phyloP scores from a whole-genome alignment of 352 stramenopile species.

The Elongisporangium anandrum region DNA sequence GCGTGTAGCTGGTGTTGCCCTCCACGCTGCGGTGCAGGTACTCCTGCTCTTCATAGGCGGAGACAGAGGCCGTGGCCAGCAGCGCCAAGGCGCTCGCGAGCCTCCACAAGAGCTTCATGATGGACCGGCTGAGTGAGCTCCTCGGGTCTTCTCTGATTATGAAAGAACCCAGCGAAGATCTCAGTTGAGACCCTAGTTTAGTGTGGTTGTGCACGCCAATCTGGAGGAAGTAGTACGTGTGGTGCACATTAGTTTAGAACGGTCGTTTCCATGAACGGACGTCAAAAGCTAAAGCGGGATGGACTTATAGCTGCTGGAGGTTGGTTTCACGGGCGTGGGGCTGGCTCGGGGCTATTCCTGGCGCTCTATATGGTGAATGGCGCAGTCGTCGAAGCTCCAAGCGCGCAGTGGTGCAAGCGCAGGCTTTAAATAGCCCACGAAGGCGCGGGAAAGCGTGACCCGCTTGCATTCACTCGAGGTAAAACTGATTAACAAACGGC shows the following conservation, averaged over 20 bases:
- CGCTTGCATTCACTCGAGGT: background rate
- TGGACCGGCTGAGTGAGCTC: no score
- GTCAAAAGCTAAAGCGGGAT: background rate
- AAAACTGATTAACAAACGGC: background rate
- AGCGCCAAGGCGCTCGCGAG: background rate
- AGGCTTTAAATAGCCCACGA: background rate
- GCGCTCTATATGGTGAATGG: background rate
- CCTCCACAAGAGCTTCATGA: background rate
- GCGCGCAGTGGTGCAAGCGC: no score
- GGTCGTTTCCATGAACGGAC: background rate
- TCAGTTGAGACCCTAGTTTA: background rate
- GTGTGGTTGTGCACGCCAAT: background rate
- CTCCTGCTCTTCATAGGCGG: no score
- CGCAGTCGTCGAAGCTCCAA: no score
- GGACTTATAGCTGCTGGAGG: no score
- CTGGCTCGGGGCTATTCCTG: background rate
- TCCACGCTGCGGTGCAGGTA: constrained; percentile 3
- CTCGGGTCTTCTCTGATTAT: background rate
- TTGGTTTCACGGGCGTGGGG: no score
- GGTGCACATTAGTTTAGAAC: background rate
- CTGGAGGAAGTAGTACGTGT: background rate
- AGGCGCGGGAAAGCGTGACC: background rate
- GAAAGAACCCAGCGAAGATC: background rate
- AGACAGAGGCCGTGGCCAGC: background rate
- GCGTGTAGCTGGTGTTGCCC: constrained; percentile 32